These are phyloP conservation scores for Didymella glomerata DNA, from an alignment of 2,329 filamentous ascomycete genomes.

Conservation along the genomic window DNA sequence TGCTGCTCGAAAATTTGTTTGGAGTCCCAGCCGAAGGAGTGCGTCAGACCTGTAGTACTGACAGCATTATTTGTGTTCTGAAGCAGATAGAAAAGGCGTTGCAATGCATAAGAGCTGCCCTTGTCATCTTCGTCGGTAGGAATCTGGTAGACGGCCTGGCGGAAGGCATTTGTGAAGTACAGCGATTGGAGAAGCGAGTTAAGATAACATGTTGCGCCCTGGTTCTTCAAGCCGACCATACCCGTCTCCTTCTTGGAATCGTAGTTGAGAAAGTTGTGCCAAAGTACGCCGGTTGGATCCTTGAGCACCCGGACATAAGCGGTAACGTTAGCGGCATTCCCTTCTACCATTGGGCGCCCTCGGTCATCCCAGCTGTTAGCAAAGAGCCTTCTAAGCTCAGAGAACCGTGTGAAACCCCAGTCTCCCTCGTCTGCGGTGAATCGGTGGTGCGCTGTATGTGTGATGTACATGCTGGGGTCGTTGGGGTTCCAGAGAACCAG, in stretches of 20 bases:
- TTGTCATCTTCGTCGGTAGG: conserved; percentile 82
- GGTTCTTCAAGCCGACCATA: conserved; percentile 95
- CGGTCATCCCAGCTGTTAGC: conserved; percentile 76
- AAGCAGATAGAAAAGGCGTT: conserved; percentile 92
- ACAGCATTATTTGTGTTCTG: conserved; percentile 87
- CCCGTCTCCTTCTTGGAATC: conserved; percentile 99
- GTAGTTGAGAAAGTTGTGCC: conserved; percentile 93
- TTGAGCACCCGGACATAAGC: conserved; percentile 84
- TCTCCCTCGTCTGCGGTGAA: conserved; percentile 97
- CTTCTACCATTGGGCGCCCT: conserved; percentile 76
- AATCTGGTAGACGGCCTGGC: conserved; percentile 97
- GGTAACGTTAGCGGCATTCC: conserved; percentile 79
- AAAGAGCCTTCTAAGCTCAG: conserved; percentile 87
- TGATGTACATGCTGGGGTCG: conserved; percentile 81
- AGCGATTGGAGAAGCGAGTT: conserved; percentile 59
- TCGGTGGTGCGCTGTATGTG: conserved; percentile 86
- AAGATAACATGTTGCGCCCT: conserved; percentile 75
- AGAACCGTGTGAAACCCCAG: conserved; percentile 98
- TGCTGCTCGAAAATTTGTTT: conserved; percentile 98
- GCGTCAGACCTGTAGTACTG: conserved; percentile 89
- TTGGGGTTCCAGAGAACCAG: conserved; percentile 94
- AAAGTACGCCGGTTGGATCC: conserved; percentile 86
- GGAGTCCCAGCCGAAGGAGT: conserved; percentile 98
- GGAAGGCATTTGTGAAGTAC: conserved; percentile 78
- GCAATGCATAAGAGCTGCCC: conserved; percentile 93